Conservation (phyloP, 169 alveolate genomes). For the Cyclospora cayetanensis region DNA sequence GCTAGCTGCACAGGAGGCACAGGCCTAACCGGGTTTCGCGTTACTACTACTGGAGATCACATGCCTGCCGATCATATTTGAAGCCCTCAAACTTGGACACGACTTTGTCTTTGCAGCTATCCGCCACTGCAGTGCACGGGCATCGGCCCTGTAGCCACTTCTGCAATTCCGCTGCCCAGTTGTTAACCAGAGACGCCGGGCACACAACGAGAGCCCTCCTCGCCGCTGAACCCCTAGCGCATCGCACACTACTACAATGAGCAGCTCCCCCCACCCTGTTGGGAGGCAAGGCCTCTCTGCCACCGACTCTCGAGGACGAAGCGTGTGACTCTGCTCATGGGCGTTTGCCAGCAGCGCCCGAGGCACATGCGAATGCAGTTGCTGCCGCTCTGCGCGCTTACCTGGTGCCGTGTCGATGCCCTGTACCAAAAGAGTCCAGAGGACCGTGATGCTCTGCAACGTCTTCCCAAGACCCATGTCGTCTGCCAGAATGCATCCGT, state of each 20-base stretch:
- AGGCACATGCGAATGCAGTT: not conserved
- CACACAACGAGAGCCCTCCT: constrained; percentile 90
- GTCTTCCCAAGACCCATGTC: constrained; percentile 95
- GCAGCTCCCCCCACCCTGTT: no score
- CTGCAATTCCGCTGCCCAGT: constrained; percentile 94
- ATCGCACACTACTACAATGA: no score
- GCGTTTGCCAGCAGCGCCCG: not conserved
- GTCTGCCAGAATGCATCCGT: constrained; percentile 93
- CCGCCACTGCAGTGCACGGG: constrained; percentile 90
- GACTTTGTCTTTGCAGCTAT: constrained; percentile 88
- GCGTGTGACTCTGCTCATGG: not conserved
- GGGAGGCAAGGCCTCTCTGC: not conserved
- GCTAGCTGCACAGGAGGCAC: not conserved
- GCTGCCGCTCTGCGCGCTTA: not conserved
- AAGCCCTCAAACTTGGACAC: constrained; percentile 90
- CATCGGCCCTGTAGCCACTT: constrained; percentile 93
- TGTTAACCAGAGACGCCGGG: constrained; percentile 93
- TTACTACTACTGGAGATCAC: not conserved
- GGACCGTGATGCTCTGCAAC: constrained; percentile 88
- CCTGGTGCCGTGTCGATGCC: constrained; percentile 81
- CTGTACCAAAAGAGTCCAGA: constrained; percentile 90
- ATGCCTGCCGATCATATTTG: constrained; percentile 83
- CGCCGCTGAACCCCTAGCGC: constrained; percentile 78
- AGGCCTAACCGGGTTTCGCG: not conserved
- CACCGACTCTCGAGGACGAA: not conserved